Base-by-base conservation (phyloP, 2,329 filamentous ascomycete genomes). In the Ceratocystis eucalypticola region DNA sequence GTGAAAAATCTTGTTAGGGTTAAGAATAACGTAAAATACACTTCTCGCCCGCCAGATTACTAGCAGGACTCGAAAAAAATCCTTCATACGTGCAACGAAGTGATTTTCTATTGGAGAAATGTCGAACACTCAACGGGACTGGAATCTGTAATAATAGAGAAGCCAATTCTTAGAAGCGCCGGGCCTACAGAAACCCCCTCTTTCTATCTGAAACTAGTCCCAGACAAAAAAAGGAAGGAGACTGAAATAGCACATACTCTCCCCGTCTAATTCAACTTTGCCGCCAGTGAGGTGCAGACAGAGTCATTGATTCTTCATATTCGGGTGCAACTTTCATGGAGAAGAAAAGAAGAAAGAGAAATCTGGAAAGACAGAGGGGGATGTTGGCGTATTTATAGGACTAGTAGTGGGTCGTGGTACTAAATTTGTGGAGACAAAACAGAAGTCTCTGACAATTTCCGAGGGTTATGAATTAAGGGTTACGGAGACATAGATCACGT, bases 121-220 rank as follows among this genome's bases (percentile, higher is more conserved):
- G 81, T 84, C 79, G 82, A 79, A 75, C 79, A 79, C 82, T 83
- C 80, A 84, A 85, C 82, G 82, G 82, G 81, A 84, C 79, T 80
- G 81, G 78, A 78, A 77, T 69, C 64, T 68, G 44, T 53, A 62
- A 65, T 61, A 48, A 62, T 55, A 79, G 79, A 82, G 77, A 82
- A 79, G 76, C 79, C 81, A 84, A 84, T 85, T 84, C 82, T 84
- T 84, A 76, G 75, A 83, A 84, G 81, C 81, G 77, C 80, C 82
- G 79, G 72, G 66, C 66, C 66, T 68, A 66, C 64, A 68, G 64
- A 65, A 61, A 44, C 64, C 50, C 57, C 20, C 5, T 20, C 22
- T 4, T 53, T 28, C 25, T 5, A 72, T 75, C 64, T 61, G 61
- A 64, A 20, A 17, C 63, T 37, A 53, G 30, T 33, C 46, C 3